phyloP scores from a whole-genome alignment of 371 early-diverging fungal species.

The Mucor irregularis region DNA sequence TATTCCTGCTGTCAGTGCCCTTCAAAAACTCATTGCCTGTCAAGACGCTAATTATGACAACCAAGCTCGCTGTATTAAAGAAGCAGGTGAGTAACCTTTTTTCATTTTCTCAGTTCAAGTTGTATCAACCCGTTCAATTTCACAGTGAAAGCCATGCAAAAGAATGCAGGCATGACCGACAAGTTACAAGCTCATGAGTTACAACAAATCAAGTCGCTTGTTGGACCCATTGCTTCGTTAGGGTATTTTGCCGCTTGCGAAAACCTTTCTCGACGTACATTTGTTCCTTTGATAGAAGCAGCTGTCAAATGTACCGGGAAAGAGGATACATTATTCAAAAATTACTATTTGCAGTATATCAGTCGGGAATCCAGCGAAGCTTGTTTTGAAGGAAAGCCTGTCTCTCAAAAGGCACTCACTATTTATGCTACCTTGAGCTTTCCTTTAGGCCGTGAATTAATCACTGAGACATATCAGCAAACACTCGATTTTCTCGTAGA shows the following conservation, averaged over 20 bases:
- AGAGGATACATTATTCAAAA: slow-evolving; percentile 2
- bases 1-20: slow-evolving; percentile 15
- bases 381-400: slow-evolving; percentile 19
- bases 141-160: slow-evolving; percentile 14
- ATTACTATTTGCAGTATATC: slow-evolving; percentile 25
- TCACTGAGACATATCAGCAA: slow-evolving; percentile 15
- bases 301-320: slow-evolving; percentile 8
- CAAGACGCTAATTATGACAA: slow-evolving; percentile 31
- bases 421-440: slow-evolving; percentile 45
- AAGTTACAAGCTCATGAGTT: slow-evolving; percentile 10
- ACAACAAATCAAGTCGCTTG: slow-evolving; percentile 21
- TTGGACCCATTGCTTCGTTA: slow-evolving; percentile 38
- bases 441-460: slow-evolving; percentile 28
- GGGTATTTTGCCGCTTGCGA: slow-evolving; percentile 49
- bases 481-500: slow-evolving; percentile 25
- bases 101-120: neutral
- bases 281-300: slow-evolving; percentile 47
- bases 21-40: slow-evolving; percentile 20
- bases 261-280: slow-evolving; percentile 42
- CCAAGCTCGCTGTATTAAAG: slow-evolving; percentile 35
- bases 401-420: slow-evolving; percentile 42
- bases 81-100: slow-evolving; percentile 33
- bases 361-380: neutral
- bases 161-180: neutral
- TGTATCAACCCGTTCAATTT: neutral